Conservation (phyloP, 768 basidiomycete species). For the Podaxis sp. region DNA sequence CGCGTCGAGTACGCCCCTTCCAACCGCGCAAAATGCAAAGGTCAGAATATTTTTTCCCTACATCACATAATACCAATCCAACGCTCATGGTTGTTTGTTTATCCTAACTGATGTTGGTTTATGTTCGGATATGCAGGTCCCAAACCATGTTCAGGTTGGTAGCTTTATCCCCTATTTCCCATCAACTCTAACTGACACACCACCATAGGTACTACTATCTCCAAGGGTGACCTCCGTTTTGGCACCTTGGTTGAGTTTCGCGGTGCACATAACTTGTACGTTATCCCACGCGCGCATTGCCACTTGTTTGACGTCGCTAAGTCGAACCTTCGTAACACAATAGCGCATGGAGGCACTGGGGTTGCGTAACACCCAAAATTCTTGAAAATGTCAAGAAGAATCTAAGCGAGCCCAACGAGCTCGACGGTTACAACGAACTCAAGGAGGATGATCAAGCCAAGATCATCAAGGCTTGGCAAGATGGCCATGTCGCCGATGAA, state of each 20-base stretch:
- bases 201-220: conserved; percentile 61
- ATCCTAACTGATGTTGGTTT: conserved; percentile 17
- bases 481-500: conserved; percentile 76
- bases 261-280: conserved; percentile 68
- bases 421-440: conserved; percentile 86
- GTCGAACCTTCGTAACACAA: conserved; percentile 7
- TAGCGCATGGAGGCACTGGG: conserved; percentile 90
- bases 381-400: conserved; percentile 68
- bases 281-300: conserved; percentile 22
- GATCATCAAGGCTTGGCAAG: conserved; percentile 70
- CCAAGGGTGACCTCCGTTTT: conserved; percentile 71
- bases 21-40: conserved; percentile 77
- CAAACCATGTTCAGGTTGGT: conserved; percentile 72
- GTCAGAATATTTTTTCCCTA: conserved; percentile 36
- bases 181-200: conserved; percentile 18
- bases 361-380: conserved; percentile 73
- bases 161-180: neutral
- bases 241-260: conserved; percentile 75
- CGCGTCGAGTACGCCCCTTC: conserved; percentile 76
- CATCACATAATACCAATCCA: conserved; percentile 24
- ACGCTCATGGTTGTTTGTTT: conserved; percentile 23
- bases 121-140: conserved; percentile 46
- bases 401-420: conserved; percentile 58
- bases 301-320: conserved; percentile 2
- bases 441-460: conserved; percentile 67